Evolutionary conservation across 352 stramenopile genomes (phyloP).

Genomic region (Phytophthora pinifolia): DNA sequence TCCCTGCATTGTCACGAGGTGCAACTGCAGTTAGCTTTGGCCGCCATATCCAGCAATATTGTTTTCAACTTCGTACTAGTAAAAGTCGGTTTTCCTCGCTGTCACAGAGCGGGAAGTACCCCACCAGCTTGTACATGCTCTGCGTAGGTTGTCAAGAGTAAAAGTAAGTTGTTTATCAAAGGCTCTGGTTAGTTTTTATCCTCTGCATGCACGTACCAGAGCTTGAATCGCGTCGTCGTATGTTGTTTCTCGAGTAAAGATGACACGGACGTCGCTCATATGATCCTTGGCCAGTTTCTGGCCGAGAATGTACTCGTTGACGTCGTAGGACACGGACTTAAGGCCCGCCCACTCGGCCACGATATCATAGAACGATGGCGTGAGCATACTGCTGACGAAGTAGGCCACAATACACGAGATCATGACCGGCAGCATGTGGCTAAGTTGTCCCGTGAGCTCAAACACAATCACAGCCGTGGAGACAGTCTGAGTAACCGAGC

Average conservation of each 20-base stretch:
- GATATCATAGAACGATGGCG: conserved; percentile 86
- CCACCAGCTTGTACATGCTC: conserved; percentile 65
- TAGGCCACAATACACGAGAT: conserved; percentile 84
- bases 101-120: conserved; percentile 81
- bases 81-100: conserved; percentile 45
- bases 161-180: neutral
- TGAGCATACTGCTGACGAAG: conserved; percentile 78
- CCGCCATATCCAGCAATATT: neutral
- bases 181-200: neutral
- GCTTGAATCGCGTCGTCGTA: conserved; percentile 70
- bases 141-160: conserved; percentile 12
- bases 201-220: conserved; percentile 58
- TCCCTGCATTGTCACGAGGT: conserved; percentile 29
- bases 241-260: conserved; percentile 77
- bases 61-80: conserved; percentile 34
- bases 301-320: conserved; percentile 76
- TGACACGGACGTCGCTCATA: conserved; percentile 52
- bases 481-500: conserved; percentile 89
- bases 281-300: conserved; percentile 69
- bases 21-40: conserved; percentile 2
- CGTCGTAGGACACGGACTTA: conserved; percentile 79
- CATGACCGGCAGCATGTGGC: conserved; percentile 85
- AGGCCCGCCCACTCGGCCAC: conserved; percentile 72
- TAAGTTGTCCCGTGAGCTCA: conserved; percentile 80
- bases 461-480: conserved; percentile 89